A percentile compares a stretch with the other conserved stretches of the same genome.
Conservation (phyloP, 768 basidiomycete genomes). For the Suillus subaureus region DNA sequence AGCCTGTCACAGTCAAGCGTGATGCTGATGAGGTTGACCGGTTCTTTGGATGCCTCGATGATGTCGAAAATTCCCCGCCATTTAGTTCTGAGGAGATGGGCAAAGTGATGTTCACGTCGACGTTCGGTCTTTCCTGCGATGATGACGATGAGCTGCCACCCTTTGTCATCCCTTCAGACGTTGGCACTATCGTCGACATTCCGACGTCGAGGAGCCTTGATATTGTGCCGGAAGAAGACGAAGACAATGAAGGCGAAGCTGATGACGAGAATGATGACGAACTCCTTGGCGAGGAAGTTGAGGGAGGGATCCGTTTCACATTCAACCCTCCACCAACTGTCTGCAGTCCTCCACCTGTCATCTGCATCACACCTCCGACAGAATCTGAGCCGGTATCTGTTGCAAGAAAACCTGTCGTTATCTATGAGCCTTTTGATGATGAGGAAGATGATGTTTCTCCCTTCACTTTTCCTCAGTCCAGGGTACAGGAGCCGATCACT, state of each 20-base stretch:
- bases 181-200: constrained; percentile 44
- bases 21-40: constrained; percentile 59
- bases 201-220: constrained; percentile 33
- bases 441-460: constrained; percentile 24
- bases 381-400: constrained; percentile 17
- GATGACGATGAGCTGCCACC: constrained; percentile 50
- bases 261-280: constrained; percentile 47
- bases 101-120: constrained; percentile 61
- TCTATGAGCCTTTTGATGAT: constrained; percentile 20
- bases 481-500: constrained; percentile 13
- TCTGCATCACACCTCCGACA: constrained; percentile 19
- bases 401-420: constrained; percentile 10
- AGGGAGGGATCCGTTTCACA: constrained; percentile 72
- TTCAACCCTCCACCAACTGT: constrained; percentile 60
- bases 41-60: constrained; percentile 74
- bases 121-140: constrained; percentile 43
- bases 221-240: constrained; percentile 45
- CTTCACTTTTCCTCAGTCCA: constrained; percentile 28
- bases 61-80: constrained; percentile 52
- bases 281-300: constrained; percentile 59
- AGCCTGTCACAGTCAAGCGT: constrained; percentile 25
- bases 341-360: constrained; percentile 32
- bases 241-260: constrained; percentile 24
- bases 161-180: constrained; percentile 49
- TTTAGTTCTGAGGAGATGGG: constrained; percentile 50